Conservation (phyloP, 805 yeast genomes). For the Metschnikowia corniflorae region DNA sequence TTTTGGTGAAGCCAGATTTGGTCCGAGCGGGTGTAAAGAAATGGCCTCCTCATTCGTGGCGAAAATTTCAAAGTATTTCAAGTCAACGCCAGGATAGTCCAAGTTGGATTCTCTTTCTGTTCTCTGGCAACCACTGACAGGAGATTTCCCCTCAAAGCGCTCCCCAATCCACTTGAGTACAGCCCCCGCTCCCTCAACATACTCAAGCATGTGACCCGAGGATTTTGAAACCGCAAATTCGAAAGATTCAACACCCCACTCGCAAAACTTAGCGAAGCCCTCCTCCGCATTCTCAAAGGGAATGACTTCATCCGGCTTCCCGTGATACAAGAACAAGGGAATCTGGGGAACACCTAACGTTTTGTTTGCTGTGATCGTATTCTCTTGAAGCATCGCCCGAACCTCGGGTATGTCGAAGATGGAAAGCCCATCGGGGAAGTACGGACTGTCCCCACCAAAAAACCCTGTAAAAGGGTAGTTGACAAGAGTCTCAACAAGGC, state of each 20-base stretch:
- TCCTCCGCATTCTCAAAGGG: conserved; percentile 19
- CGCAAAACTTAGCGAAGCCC: conserved; percentile 28
- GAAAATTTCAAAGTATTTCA: not conserved
- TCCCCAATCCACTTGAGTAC: conserved; percentile 15
- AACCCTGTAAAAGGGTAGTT: conserved; percentile 5
- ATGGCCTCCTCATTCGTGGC: too few relatives aligned
- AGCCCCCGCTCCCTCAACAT: conserved; percentile 13
- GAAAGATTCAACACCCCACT: conserved; percentile 25
- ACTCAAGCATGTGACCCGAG: conserved; percentile 29
- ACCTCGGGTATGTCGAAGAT: conserved; percentile 5
- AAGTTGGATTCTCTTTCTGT: not conserved
- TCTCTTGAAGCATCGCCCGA: conserved; percentile 3
- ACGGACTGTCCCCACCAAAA: conserved; percentile 9
- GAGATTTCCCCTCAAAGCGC: conserved; percentile 11
- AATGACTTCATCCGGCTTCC: conserved; percentile 21
- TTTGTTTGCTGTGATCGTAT: conserved; percentile 7
- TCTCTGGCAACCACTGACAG: conserved; percentile 13
- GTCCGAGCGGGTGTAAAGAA: too few relatives aligned
- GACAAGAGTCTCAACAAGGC: conserved; percentile 4
- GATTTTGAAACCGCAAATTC: conserved; percentile 26
- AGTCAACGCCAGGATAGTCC: conserved; percentile 2
- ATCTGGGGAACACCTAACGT: conserved; percentile 19
- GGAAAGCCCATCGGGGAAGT: conserved; percentile 4
- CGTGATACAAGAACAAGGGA: conserved; percentile 27
- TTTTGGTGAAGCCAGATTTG: too few relatives aligned